These are phyloP conservation scores for Lipomyces lipofer DNA, from an alignment of 805 yeast genomes.

Conservation along the genomic window DNA sequence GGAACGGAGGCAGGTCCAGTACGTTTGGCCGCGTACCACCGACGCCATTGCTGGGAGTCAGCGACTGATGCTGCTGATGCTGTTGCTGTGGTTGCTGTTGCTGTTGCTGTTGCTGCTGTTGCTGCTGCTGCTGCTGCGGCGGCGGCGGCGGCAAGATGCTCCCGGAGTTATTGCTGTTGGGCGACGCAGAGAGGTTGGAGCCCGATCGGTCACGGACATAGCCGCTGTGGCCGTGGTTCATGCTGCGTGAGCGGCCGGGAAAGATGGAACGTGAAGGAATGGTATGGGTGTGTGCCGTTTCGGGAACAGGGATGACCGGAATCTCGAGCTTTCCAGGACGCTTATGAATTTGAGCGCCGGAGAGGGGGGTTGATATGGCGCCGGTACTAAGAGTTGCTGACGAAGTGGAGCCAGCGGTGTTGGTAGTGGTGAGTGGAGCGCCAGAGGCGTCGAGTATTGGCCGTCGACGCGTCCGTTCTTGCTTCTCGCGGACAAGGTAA, in stretches of 20 bases:
- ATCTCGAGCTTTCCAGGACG: constrained; percentile 10
- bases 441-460: constrained; percentile 18
- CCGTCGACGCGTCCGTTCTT: constrained; percentile 27
- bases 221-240: constrained; percentile 26
- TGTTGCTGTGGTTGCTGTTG: too few species aligned
- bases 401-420: constrained; percentile 2
- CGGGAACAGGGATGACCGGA: constrained; percentile 31
- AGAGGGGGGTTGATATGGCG: not conserved
- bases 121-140: not conserved
- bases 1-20: constrained; percentile 17
- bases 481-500: constrained; percentile 70
- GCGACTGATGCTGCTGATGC: too few species aligned
- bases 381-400: not conserved
- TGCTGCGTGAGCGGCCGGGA: constrained; percentile 29
- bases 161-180: not conserved
- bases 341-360: not conserved
- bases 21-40: not conserved
- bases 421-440: constrained; percentile 5
- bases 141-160: too few species aligned
- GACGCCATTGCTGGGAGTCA: too few species aligned
- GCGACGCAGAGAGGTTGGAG: constrained; percentile 21
- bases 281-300: constrained; percentile 29
- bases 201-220: constrained; percentile 16
- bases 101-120: too few species aligned
- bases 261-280: constrained; percentile 22